These are phyloP conservation scores for Penicillium sp. DNA, from an alignment of 2,329 filamentous ascomycete genomes.

Conservation along the genomic window DNA sequence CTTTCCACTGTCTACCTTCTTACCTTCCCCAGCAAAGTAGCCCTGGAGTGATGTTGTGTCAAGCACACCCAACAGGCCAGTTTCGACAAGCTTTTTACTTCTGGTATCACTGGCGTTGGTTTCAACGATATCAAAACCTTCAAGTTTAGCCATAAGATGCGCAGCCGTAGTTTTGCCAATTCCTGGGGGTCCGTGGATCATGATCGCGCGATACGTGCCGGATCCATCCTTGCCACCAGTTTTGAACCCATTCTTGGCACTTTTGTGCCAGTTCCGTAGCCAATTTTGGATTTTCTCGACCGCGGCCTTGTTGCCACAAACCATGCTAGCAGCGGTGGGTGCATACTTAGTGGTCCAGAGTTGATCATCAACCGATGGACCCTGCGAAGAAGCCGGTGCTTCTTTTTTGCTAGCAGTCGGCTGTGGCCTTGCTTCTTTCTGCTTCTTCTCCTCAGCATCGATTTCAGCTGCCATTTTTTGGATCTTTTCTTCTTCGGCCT, in stretches of 20 bases:
- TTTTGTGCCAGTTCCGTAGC: conserved; percentile 81
- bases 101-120: conserved; percentile 94
- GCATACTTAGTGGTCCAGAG: conserved; percentile 97
- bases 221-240: conserved; percentile 81
- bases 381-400: conserved; percentile 44
- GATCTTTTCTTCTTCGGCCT: conserved; percentile 81
- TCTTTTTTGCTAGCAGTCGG: conserved; percentile 36
- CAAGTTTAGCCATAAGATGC: conserved; percentile 88
- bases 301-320: conserved; percentile 89
- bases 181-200: conserved; percentile 91
- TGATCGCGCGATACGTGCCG: conserved; percentile 83
- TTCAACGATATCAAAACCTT: conserved; percentile 92
- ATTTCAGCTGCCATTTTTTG: conserved; percentile 81
- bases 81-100: conserved; percentile 94
- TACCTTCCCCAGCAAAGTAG: conserved; percentile 84
- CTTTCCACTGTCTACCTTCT: conserved; percentile 77
- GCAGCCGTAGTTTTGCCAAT: conserved; percentile 98
- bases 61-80: conserved; percentile 83
- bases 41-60: conserved; percentile 92
- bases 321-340: conserved; percentile 79
- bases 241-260: conserved; percentile 79
- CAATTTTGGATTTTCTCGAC: conserved; percentile 90
- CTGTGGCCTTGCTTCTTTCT: conserved; percentile 6
- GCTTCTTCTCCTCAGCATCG: conserved; percentile 73
- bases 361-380: conserved; percentile 59